These are phyloP conservation scores for Neoboletus subvelutipes DNA, from an alignment of 768 basidiomycete species.

Conservation along the genomic window DNA sequence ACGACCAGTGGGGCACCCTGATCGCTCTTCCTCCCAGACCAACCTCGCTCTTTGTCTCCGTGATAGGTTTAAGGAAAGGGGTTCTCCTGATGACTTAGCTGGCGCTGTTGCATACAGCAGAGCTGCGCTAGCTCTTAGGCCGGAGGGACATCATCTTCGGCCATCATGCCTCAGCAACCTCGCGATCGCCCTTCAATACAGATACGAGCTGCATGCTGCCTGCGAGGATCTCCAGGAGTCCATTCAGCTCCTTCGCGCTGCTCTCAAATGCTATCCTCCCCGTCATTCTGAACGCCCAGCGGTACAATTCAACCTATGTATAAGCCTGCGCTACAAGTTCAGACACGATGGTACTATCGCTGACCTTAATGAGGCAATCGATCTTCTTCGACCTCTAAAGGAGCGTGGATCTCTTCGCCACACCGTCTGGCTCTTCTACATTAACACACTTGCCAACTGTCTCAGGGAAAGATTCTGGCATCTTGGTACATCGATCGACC, in stretches of 20 bases:
- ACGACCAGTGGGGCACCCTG: not conserved
- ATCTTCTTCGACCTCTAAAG: not conserved
- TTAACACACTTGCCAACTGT: not conserved
- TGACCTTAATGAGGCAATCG: not conserved
- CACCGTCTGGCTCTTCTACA: not conserved
- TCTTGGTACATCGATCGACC: not conserved
- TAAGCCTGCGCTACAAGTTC: not conserved
- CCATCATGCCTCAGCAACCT: not conserved
- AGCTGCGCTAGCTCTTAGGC: not conserved
- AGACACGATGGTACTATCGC: not conserved
- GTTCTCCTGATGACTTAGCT: not conserved
- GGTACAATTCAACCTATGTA: not conserved
- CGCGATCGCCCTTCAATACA: not conserved
- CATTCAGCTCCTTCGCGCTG: not conserved
- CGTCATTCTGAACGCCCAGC: not conserved
- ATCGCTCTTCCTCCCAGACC: conserved; percentile 2
- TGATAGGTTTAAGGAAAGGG: not conserved
- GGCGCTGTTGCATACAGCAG: not conserved
- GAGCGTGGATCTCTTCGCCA: not conserved
- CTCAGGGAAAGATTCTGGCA: not conserved
- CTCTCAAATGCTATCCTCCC: not conserved
- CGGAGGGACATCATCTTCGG: not conserved
- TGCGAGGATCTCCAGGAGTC: not conserved
- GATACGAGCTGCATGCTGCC: not conserved
- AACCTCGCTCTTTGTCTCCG: conserved; percentile 4